Percentiles rank a stretch among this genome's conserved stretches.
These are phyloP conservation scores for Nemania sp. DNA, from an alignment of 2,329 filamentous ascomycete species.

Conservation along the genomic window DNA sequence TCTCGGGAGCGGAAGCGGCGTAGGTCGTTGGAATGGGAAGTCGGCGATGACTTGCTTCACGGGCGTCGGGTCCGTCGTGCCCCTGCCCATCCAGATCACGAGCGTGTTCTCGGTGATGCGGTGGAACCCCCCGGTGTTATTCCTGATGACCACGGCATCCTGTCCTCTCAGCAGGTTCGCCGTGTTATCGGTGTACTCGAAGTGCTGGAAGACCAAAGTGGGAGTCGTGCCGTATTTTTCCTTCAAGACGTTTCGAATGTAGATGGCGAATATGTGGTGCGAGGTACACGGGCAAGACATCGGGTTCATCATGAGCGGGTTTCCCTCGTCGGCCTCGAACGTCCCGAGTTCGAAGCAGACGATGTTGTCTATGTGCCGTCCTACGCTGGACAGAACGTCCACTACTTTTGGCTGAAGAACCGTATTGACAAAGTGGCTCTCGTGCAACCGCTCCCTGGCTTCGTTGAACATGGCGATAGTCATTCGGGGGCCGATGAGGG, in stretches of 20 bases:
- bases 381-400: background rate
- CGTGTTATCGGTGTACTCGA: background rate
- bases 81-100: background rate
- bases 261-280: background rate
- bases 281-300: background rate
- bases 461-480: background rate
- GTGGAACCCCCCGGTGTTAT: background rate
- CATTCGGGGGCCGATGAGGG: background rate
- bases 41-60: slow-evolving; percentile 4
- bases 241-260: background rate
- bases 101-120: background rate
- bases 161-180: background rate
- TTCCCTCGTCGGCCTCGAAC: background rate
- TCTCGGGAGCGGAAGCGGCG: background rate
- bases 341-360: slow-evolving; percentile 1
- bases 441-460: background rate
- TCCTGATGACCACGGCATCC: background rate
- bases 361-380: background rate
- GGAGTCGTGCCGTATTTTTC: background rate
- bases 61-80: background rate
- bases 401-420: background rate
- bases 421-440: background rate
- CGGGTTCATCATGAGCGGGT: too few species aligned
- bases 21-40: background rate
- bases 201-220: background rate